Conservation (phyloP, 2,329 filamentous ascomycete genomes). For the Aspergillus sclerotialis region DNA sequence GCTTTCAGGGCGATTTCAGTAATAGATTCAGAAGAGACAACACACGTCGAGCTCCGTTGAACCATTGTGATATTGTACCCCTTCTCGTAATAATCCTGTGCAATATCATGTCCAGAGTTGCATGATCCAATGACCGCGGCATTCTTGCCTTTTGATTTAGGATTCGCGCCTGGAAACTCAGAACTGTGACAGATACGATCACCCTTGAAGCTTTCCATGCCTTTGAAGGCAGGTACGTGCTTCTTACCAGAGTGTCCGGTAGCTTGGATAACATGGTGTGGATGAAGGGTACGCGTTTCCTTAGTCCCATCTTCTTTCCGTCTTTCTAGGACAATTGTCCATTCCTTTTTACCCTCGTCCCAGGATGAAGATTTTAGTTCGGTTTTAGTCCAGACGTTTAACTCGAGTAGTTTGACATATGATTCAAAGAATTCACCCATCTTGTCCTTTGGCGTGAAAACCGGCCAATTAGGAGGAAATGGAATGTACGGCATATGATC, state of each 20-base stretch:
- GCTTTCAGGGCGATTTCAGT: constrained; percentile 48
- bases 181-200: constrained; percentile 55
- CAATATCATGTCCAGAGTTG: constrained; percentile 64
- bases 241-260: constrained; percentile 64
- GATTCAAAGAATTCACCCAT: constrained; percentile 61
- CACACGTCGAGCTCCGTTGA: constrained; percentile 59
- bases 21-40: constrained; percentile 52
- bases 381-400: constrained; percentile 59
- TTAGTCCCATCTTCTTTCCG: constrained; percentile 28
- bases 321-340: constrained; percentile 49
- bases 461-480: constrained; percentile 60
- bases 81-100: constrained; percentile 60
- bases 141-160: constrained; percentile 47
- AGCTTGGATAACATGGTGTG: constrained; percentile 58
- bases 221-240: constrained; percentile 43
- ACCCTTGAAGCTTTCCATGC: constrained; percentile 51
- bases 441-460: constrained; percentile 67
- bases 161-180: constrained; percentile 49
- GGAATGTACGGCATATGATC: constrained; percentile 54
- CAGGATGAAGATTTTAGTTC: constrained; percentile 44
- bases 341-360: constrained; percentile 44
- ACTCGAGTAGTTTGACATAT: constrained; percentile 58
- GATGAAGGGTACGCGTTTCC: constrained; percentile 51
- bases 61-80: constrained; percentile 64
- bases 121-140: constrained; percentile 62